Percentiles rank a stretch among this genome's conserved stretches.
phyloP scores from a whole-genome alignment of 306 rosid species.

The Psophocarpus tetragonolobus region DNA sequence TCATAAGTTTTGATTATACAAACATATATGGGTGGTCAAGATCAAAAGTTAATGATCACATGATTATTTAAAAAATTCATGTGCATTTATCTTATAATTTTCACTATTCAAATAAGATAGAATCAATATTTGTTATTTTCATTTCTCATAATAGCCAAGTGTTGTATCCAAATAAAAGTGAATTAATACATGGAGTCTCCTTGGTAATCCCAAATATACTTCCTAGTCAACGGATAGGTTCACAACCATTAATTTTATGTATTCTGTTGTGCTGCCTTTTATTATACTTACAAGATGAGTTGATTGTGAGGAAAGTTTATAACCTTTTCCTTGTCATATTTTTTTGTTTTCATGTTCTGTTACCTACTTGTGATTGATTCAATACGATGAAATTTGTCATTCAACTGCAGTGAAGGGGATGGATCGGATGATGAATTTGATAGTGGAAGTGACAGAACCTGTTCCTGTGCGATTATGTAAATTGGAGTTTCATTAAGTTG shows the following conservation, averaged over 20 bases:
- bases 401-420: constrained; percentile 74
- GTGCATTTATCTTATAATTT: neutral
- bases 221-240: neutral
- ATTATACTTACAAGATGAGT: neutral
- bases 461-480: constrained; percentile 85
- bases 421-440: constrained; percentile 85
- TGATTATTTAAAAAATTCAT: neutral
- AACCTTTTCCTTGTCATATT: constrained; percentile 1
- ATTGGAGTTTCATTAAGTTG: constrained; percentile 40
- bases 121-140: neutral
- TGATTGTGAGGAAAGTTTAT: constrained; percentile 18
- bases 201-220: neutral
- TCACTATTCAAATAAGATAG: neutral
- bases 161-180: neutral
- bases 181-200: neutral
- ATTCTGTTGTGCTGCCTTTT: neutral
- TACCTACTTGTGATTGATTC: constrained; percentile 21
- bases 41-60: neutral
- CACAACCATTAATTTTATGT: constrained; percentile 5
- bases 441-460: constrained; percentile 72
- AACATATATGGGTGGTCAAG: neutral
- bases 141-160: neutral
- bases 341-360: neutral
- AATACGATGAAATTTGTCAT: constrained; percentile 41
- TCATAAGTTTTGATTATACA: neutral